phyloP scores from a whole-genome alignment of 352 stramenopile species.

The Globisporangium lucens region DNA sequence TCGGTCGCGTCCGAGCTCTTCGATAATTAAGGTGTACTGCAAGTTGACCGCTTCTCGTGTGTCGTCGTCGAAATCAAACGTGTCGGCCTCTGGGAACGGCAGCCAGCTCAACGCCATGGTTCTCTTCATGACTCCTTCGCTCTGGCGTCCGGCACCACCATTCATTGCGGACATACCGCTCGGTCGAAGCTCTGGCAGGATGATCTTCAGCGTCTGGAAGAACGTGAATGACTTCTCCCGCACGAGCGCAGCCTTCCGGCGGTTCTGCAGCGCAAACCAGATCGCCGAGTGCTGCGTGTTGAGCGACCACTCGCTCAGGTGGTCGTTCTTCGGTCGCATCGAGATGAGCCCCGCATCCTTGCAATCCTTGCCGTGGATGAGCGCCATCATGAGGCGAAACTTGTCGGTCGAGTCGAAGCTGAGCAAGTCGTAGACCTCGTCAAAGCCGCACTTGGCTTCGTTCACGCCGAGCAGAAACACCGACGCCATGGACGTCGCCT shows the following conservation, averaged over 20 bases:
- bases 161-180: slow-evolving; percentile 7
- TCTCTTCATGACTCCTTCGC: slow-evolving; percentile 49
- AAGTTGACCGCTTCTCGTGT: slow-evolving; percentile 38
- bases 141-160: slow-evolving; percentile 20
- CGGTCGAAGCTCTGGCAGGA: slow-evolving; percentile 35
- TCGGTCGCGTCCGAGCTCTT: slow-evolving; percentile 45
- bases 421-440: slow-evolving; percentile 55
- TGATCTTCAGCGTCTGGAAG: slow-evolving; percentile 63
- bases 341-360: slow-evolving; percentile 50
- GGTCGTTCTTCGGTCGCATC: slow-evolving; percentile 32
- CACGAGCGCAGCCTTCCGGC: slow-evolving; percentile 43
- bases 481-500: slow-evolving; percentile 25
- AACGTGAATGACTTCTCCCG: slow-evolving; percentile 56
- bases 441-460: slow-evolving; percentile 51
- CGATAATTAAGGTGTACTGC: slow-evolving; percentile 64
- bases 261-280: slow-evolving; percentile 58
- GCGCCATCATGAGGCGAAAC: slow-evolving; percentile 64
- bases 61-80: slow-evolving; percentile 8
- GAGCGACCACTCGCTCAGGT: slow-evolving; percentile 28
- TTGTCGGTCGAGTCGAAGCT: slow-evolving; percentile 50
- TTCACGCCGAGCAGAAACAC: slow-evolving; percentile 60
- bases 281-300: slow-evolving; percentile 56
- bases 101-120: slow-evolving; percentile 62
- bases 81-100: slow-evolving; percentile 31
- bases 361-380: slow-evolving; percentile 53